Evolutionary conservation across 106 monocot genomes (phyloP).

Genomic region (Allium cepa): DNA sequence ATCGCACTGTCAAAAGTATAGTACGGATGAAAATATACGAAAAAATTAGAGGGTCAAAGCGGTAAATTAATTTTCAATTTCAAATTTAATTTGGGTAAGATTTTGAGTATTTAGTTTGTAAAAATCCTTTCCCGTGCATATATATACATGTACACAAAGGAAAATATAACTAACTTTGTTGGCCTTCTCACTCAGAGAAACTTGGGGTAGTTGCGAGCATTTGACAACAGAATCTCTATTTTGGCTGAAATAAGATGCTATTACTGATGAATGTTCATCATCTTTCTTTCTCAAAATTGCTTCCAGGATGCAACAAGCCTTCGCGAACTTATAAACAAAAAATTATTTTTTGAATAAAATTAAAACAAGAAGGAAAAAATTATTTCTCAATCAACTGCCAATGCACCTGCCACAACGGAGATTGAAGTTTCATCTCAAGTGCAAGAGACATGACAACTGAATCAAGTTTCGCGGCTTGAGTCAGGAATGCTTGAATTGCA

Average conservation of each 20-base stretch:
- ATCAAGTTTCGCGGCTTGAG: constrained; percentile 67
- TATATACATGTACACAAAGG: not conserved
- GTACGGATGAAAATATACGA: too few relatives aligned
- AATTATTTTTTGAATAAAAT: not conserved
- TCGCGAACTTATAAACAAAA: constrained; percentile 64
- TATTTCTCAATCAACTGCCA: not conserved
- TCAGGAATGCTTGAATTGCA: constrained; percentile 72
- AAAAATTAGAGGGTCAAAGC: too few relatives aligned
- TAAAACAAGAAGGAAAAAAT: not conserved
- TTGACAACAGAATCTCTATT: constrained; percentile 59
- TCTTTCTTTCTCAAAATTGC: constrained; percentile 75
- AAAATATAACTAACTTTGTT: constrained; percentile 42
- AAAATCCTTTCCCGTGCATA: too few relatives aligned
- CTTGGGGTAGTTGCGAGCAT: constrained; percentile 84
- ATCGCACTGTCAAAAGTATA: too few relatives aligned
- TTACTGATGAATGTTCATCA: constrained; percentile 51
- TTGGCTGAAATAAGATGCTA: constrained; percentile 82
- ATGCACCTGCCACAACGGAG: constrained; percentile 90
- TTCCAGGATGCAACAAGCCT: constrained; percentile 91
- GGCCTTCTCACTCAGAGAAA: constrained; percentile 81
- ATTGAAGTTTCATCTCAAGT: constrained; percentile 78
- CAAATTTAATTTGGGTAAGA: too few relatives aligned
- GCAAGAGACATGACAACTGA: constrained; percentile 59
- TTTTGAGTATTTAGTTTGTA: too few relatives aligned
- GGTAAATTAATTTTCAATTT: too few relatives aligned